Evolutionary conservation across 2,329 filamentous ascomycete species (phyloP).

Genomic region (Trichoderma cornu-damae): DNA sequence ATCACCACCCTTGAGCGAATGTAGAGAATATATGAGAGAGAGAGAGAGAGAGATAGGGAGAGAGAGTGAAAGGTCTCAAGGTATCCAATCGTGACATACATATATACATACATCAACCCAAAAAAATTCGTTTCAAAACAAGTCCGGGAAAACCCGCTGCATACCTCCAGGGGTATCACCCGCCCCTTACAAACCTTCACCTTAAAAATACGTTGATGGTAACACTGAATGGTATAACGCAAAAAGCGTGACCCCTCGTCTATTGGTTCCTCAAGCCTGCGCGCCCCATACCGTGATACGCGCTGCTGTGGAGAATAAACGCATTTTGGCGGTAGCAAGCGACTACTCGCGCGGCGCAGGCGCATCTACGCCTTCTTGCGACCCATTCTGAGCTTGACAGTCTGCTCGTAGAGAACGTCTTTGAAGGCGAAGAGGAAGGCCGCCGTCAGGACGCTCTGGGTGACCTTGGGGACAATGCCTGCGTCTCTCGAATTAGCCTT

Average conservation of each 20-base stretch:
- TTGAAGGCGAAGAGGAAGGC: slow-evolving; percentile 98
- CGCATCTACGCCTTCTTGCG: slow-evolving; percentile 31
- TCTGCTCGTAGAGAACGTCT: slow-evolving; percentile 86
- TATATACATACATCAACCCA: neutral
- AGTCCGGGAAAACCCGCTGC: neutral
- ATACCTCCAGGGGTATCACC: neutral
- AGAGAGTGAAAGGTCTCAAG: neutral
- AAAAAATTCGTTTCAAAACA: neutral
- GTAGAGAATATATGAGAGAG: neutral
- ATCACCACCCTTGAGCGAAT: neutral
- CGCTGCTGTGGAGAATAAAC: slow-evolving; percentile 15
- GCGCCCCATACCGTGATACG: slow-evolving; percentile 9
- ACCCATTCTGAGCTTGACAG: slow-evolving; percentile 57
- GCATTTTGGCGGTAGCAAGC: neutral
- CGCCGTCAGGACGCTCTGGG: slow-evolving; percentile 92
- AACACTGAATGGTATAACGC: slow-evolving; percentile 8
- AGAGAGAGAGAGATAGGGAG: neutral
- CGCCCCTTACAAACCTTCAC: neutral
- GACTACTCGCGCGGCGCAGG: neutral
- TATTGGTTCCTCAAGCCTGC: neutral
- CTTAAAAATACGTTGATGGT: neutral
- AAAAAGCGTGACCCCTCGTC: neutral
- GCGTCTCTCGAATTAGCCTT: neutral
- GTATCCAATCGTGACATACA: slow-evolving; percentile 6
- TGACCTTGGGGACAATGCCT: slow-evolving; percentile 95